phyloP scores from a whole-genome alignment of 345 rosid genomes.

The Heritiera littoralis region DNA sequence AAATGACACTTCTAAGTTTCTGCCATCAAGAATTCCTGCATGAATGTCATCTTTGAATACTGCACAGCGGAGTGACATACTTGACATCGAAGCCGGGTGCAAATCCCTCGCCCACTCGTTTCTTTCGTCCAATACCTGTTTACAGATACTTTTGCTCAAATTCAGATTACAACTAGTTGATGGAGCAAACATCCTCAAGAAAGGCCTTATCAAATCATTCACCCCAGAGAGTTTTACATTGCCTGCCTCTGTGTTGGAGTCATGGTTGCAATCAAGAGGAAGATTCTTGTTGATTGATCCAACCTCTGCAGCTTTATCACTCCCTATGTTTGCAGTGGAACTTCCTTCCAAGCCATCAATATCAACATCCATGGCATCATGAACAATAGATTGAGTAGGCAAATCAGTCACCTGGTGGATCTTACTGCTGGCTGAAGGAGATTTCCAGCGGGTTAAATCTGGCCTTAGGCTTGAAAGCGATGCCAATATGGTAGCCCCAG shows the following conservation, averaged over 20 bases:
- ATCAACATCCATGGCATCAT: slow-evolving; percentile 53
- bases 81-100: slow-evolving; percentile 61
- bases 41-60: slow-evolving; percentile 61
- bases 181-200: slow-evolving; percentile 57
- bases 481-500: slow-evolving; percentile 75
- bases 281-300: slow-evolving; percentile 49
- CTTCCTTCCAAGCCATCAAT: slow-evolving; percentile 60
- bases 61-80: slow-evolving; percentile 53
- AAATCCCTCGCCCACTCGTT: slow-evolving; percentile 66
- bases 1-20: slow-evolving; percentile 66
- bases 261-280: slow-evolving; percentile 59
- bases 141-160: slow-evolving; percentile 66
- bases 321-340: slow-evolving; percentile 45
- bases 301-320: slow-evolving; percentile 63
- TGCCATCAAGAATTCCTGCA: slow-evolving; percentile 82
- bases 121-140: slow-evolving; percentile 78
- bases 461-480: slow-evolving; percentile 61
- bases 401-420: slow-evolving; percentile 46
- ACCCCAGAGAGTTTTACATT: slow-evolving; percentile 68
- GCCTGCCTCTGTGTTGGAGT: slow-evolving; percentile 64
- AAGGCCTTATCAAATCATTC: slow-evolving; percentile 68
- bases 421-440: slow-evolving; percentile 50
- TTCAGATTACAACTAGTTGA: slow-evolving; percentile 59
- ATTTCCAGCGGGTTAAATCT: slow-evolving; percentile 62
- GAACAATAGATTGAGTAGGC: slow-evolving; percentile 53